phyloP scores from a whole-genome alignment of 768 basidiomycete genomes.

The Symmetrospora coprosmae region DNA sequence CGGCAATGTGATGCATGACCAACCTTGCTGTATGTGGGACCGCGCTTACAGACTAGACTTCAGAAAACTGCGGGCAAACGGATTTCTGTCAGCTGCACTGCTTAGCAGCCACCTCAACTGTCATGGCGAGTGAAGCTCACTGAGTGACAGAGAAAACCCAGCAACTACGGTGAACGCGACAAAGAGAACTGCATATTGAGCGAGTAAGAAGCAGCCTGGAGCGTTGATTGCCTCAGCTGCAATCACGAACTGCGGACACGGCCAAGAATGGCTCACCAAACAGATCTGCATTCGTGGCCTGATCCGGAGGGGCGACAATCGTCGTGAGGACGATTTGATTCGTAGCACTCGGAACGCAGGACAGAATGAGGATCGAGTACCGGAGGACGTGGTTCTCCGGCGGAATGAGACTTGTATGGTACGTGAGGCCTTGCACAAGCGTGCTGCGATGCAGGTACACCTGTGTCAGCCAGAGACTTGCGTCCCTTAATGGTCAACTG shows the following conservation, averaged over 20 bases:
- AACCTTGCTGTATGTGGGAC: too few species aligned
- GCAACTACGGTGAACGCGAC: background rate
- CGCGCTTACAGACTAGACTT: too few species aligned
- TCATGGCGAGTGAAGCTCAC: too few species aligned
- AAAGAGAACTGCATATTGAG: background rate
- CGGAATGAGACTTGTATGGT: background rate
- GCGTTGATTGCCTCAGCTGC: background rate
- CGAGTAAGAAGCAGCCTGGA: background rate
- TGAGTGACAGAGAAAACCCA: background rate
- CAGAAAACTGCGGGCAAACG: too few species aligned
- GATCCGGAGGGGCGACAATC: background rate
- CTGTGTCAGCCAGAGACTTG: background rate
- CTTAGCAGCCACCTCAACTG: too few species aligned
- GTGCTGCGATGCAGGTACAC: background rate
- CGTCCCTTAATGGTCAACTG: background rate
- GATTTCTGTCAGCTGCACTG: too few species aligned
- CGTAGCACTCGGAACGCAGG: background rate
- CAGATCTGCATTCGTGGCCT: background rate
- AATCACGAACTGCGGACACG: too few species aligned
- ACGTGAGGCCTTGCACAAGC: background rate
- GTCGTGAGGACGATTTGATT: background rate
- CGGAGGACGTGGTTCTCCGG: background rate
- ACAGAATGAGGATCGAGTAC: background rate
- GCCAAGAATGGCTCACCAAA: background rate
- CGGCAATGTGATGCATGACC: too few species aligned